Evolutionary conservation across 352 stramenopile species (phyloP).

Genomic region (Phytophthora citricola): DNA sequence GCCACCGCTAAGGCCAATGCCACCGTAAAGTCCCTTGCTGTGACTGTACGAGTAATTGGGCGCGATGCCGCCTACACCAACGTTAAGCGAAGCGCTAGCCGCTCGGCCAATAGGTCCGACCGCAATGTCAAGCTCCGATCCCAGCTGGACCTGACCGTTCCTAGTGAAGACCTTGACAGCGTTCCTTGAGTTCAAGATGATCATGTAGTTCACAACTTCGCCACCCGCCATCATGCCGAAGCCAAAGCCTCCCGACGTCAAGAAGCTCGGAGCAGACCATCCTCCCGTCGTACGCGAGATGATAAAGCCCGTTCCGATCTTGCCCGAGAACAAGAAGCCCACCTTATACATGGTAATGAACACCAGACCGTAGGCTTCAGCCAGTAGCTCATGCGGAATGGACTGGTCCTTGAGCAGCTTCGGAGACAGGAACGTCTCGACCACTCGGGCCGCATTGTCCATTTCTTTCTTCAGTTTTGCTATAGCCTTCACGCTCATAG

Average conservation of each 20-base stretch:
- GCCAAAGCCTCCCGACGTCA: conserved; percentile 71
- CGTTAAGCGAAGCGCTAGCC: conserved; percentile 66
- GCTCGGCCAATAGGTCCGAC: conserved; percentile 76
- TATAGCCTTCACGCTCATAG: conserved; percentile 63
- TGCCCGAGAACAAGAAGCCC: conserved; percentile 81
- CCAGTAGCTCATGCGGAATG: conserved; percentile 76
- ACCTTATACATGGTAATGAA: conserved; percentile 88
- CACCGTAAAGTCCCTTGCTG: conserved; percentile 76
- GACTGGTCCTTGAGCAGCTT: conserved; percentile 84
- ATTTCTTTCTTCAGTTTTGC: conserved; percentile 75
- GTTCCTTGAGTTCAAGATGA: conserved; percentile 75
- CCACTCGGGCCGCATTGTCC: conserved; percentile 62
- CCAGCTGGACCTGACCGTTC: conserved; percentile 80
- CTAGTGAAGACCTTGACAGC: conserved; percentile 84
- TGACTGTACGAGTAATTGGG: conserved; percentile 88
- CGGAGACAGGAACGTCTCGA: conserved; percentile 75
- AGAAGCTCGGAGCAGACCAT: conserved; percentile 79
- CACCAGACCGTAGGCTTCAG: conserved; percentile 77
- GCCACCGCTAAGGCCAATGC: conserved; percentile 70
- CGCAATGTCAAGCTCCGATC: conserved; percentile 74
- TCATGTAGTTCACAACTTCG: conserved; percentile 85
- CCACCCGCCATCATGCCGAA: conserved; percentile 89
- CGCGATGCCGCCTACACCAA: conserved; percentile 64
- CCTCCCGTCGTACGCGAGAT: conserved; percentile 74
- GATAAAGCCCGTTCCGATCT: conserved; percentile 80